Conservation (phyloP, 768 basidiomycete genomes). For the Tephrocybe sp. region DNA sequence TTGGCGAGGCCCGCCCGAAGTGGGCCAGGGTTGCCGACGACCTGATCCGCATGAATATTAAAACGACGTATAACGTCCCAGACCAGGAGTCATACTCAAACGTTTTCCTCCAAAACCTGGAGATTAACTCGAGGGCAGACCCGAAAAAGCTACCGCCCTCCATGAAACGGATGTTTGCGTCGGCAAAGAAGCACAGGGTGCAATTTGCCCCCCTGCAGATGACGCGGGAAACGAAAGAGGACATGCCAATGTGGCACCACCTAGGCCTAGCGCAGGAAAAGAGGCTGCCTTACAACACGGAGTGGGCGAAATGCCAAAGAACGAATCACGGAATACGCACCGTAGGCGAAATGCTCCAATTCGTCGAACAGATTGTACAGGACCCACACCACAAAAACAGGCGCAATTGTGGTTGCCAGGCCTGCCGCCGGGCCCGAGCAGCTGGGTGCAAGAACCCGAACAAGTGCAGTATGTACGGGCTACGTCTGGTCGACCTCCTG, state of each 20-base stretch:
- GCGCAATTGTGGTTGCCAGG: too few species aligned
- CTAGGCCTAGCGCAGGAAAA: background rate
- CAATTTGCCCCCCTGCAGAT: background rate
- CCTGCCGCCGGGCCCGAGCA: too few species aligned
- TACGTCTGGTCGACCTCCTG: too few species aligned
- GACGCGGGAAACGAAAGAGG: background rate
- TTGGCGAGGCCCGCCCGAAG: background rate
- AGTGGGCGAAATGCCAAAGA: background rate
- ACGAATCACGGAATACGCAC: background rate
- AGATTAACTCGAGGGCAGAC: background rate
- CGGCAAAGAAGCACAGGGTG: background rate
- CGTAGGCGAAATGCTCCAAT: background rate
- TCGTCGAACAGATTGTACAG: background rate
- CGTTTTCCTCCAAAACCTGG: background rate
- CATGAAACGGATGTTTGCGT: background rate
- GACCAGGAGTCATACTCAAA: background rate
- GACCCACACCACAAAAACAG: background rate
- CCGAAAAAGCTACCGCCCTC: background rate
- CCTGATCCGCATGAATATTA: background rate
- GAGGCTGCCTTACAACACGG: background rate
- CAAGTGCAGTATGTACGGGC: too few species aligned
- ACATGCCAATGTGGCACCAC: background rate
- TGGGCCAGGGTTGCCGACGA: background rate
- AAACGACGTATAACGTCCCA: slow-evolving; percentile 12
- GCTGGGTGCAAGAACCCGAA: too few species aligned